A percentile compares a stretch with the other conserved stretches of the same genome.
These are phyloP conservation scores for Chaetomium cochliodes DNA, from an alignment of 495 filamentous ascomycete species.

Conservation along the genomic window DNA sequence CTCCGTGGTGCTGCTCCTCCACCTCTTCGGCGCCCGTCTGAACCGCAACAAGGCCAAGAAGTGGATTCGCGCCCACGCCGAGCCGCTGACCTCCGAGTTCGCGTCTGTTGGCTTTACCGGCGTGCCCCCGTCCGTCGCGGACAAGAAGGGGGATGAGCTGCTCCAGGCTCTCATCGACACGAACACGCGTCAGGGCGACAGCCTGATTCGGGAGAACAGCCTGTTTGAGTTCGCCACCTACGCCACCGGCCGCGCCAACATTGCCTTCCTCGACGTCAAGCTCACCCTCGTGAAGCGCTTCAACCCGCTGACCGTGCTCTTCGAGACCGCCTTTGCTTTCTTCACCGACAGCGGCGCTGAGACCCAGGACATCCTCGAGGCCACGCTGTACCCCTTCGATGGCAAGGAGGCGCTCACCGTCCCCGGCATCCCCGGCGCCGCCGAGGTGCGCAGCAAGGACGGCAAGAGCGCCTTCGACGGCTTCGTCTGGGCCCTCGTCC, in stretches of 20 bases:
- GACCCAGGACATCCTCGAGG: slow-evolving; percentile 69
- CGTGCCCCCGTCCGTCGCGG: slow-evolving; percentile 39
- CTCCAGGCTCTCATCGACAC: slow-evolving; percentile 32
- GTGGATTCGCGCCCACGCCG: slow-evolving; percentile 75
- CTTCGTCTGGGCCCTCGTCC: slow-evolving; percentile 92
- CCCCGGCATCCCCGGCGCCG: slow-evolving; percentile 56
- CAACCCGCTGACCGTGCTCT: slow-evolving; percentile 73
- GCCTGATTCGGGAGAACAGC: slow-evolving; percentile 75
- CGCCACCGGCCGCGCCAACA: slow-evolving; percentile 89
- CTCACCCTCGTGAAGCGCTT: slow-evolving; percentile 82
- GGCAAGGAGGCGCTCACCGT: slow-evolving; percentile 77
- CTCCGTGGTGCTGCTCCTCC: slow-evolving; percentile 68
- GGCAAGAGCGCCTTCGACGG: slow-evolving; percentile 79
- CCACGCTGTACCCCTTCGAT: slow-evolving; percentile 81
- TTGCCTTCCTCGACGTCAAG: slow-evolving; percentile 84
- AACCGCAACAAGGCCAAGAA: slow-evolving; percentile 77
- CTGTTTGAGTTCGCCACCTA: slow-evolving; percentile 82
- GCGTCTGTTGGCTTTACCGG: slow-evolving; percentile 78
- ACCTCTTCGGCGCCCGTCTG: slow-evolving; percentile 75
- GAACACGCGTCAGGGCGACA: slow-evolving; percentile 50
- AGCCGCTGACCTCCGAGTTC: slow-evolving; percentile 75
- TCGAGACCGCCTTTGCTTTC: slow-evolving; percentile 67
- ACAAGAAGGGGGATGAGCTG: slow-evolving; percentile 44
- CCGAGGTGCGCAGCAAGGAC: slow-evolving; percentile 53
- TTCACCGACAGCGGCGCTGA: slow-evolving; percentile 69